A percentile compares a stretch with the other conserved stretches of the same genome.
These are phyloP conservation scores for Aspergillus sp. DNA, from an alignment of 2,329 filamentous ascomycete species.

Conservation along the genomic window DNA sequence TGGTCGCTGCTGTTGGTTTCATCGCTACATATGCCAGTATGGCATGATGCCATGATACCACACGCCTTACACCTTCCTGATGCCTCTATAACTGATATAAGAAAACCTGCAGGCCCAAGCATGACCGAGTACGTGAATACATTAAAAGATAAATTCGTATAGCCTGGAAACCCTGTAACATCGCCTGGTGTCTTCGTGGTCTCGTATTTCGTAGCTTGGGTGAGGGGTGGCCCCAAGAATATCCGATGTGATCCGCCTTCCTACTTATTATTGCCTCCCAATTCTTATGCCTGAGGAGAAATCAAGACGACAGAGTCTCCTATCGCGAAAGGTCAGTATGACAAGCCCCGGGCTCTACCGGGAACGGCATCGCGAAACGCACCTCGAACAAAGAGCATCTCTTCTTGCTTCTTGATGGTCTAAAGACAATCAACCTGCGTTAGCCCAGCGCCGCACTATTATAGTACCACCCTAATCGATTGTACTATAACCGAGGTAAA, in stretches of 20 bases:
- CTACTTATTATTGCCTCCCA: neutral
- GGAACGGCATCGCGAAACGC: constrained; percentile 32
- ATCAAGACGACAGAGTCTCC: constrained; percentile 74
- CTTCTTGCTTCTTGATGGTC: constrained; percentile 95
- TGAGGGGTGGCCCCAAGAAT: neutral
- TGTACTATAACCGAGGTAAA: neutral
- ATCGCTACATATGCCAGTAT: neutral
- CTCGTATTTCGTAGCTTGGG: constrained; percentile 6
- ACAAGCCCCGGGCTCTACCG: neutral
- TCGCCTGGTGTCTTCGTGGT: constrained; percentile 9
- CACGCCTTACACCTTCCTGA: neutral
- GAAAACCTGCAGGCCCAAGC: neutral
- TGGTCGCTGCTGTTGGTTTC: neutral
- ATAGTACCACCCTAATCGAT: neutral
- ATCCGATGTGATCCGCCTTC: neutral
- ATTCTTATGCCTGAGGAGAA: constrained; percentile 58
- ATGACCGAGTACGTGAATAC: neutral
- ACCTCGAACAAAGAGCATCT: constrained; percentile 99
- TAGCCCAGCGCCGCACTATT: neutral
- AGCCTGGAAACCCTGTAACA: constrained; percentile 3
- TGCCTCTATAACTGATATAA: neutral
- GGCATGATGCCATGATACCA: neutral
- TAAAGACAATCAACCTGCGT: constrained; percentile 39
- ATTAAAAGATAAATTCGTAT: neutral
- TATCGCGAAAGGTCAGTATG: constrained; percentile 40